Evolutionary conservation across 2,329 filamentous ascomycete species (phyloP).

Genomic region (Biscogniauxia mediterranea): DNA sequence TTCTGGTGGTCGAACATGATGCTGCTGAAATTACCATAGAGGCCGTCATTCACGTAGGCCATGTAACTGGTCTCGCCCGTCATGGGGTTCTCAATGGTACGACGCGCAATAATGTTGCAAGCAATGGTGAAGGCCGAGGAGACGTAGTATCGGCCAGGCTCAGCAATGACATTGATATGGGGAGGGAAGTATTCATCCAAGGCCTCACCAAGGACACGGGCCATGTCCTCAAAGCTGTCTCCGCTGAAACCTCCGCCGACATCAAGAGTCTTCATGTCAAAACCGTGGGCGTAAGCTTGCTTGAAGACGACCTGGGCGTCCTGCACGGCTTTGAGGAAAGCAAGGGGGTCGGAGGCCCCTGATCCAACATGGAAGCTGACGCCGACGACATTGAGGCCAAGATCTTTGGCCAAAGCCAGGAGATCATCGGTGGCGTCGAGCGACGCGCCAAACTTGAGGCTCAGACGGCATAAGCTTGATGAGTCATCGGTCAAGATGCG

Average conservation of each 20-base stretch:
- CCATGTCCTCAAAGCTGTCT: constrained; percentile 91
- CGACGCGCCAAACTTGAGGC: constrained; percentile 94
- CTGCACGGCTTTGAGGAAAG: constrained; percentile 85
- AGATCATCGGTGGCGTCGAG: constrained; percentile 78
- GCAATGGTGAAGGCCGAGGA: constrained; percentile 91
- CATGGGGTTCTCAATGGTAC: constrained; percentile 73
- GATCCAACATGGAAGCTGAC: constrained; percentile 99
- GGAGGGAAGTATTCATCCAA: constrained; percentile 87
- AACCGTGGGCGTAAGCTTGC: constrained; percentile 74
- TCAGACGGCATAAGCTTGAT: constrained; percentile 88
- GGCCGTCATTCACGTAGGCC: constrained; percentile 95
- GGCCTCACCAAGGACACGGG: constrained; percentile 72
- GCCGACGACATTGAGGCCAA: constrained; percentile 87
- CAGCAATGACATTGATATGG: constrained; percentile 81
- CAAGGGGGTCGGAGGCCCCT: constrained; percentile 87
- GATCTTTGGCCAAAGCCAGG: constrained; percentile 73
- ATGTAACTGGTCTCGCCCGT: constrained; percentile 76
- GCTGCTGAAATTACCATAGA: constrained; percentile 98
- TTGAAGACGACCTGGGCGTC: constrained; percentile 90
- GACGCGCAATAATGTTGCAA: constrained; percentile 92
- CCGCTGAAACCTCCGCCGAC: constrained; percentile 91
- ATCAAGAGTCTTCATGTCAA: constrained; percentile 81
- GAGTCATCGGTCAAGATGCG: constrained; percentile 97
- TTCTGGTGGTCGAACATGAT: constrained; percentile 99
- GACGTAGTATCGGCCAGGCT: constrained; percentile 96